These are phyloP conservation scores for Alternaria viburni DNA, from an alignment of 2,329 filamentous ascomycete species.

Conservation along the genomic window DNA sequence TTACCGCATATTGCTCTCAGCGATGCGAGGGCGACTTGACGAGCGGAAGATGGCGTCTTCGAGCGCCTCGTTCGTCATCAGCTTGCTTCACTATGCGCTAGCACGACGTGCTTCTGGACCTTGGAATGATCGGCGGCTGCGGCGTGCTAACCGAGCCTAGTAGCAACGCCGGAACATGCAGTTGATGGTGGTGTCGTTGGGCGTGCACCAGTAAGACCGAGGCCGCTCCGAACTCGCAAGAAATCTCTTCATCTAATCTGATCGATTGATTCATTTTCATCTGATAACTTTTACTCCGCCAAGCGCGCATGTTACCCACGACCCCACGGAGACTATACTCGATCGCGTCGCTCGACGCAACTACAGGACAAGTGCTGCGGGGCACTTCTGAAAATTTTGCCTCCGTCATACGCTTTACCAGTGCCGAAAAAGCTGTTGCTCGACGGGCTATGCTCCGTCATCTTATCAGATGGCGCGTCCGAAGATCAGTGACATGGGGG, in stretches of 20 bases:
- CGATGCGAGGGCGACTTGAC: not conserved
- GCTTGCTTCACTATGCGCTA: slow-evolving; percentile 9
- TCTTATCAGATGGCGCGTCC: slow-evolving; percentile 41
- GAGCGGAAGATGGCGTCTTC: not conserved
- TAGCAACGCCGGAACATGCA: slow-evolving; percentile 31
- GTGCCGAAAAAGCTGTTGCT: slow-evolving; percentile 17
- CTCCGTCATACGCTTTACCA: slow-evolving; percentile 38
- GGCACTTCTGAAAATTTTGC: slow-evolving; percentile 35
- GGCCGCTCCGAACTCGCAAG: slow-evolving; percentile 26
- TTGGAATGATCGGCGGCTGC: slow-evolving; percentile 19
- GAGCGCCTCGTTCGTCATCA: slow-evolving; percentile 37
- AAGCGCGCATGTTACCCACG: slow-evolving; percentile 20
- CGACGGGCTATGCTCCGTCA: slow-evolving; percentile 16
- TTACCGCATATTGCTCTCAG: not conserved
- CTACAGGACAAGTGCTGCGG: slow-evolving; percentile 32
- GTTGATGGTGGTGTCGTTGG: slow-evolving; percentile 11
- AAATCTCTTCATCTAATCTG: slow-evolving; percentile 20
- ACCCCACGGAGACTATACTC: slow-evolving; percentile 25
- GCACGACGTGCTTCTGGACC: slow-evolving; percentile 17
- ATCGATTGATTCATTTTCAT: slow-evolving; percentile 31
- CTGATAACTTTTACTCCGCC: slow-evolving; percentile 29
- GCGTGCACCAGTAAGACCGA: slow-evolving; percentile 15
- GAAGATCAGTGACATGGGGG: slow-evolving; percentile 26
- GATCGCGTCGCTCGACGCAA: slow-evolving; percentile 7
- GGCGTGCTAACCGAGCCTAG: slow-evolving; percentile 28